Evolutionary conservation across 1,139 yeast genomes (phyloP).

Genomic region (Sugiyamaella japonica): DNA sequence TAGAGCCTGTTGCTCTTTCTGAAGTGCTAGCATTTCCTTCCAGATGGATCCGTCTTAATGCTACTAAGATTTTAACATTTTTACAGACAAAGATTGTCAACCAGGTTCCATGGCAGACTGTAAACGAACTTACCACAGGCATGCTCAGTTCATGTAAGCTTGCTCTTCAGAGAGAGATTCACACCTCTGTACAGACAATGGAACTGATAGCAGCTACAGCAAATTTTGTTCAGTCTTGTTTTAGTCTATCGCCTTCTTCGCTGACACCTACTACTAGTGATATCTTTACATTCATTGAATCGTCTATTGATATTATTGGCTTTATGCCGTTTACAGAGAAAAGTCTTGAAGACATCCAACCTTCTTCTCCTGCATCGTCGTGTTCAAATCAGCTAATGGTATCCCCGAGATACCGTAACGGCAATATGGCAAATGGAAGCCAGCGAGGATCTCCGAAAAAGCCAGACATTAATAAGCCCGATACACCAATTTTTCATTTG

Average conservation of each 20-base stretch:
- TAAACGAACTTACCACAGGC: conserved; percentile 19
- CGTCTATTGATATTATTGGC: conserved; percentile 25
- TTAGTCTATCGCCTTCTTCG: not conserved
- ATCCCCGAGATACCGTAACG: conserved; percentile 11
- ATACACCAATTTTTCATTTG: conserved; percentile 18
- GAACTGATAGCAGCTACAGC: conserved; percentile 28
- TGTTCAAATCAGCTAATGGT: conserved; percentile 3
- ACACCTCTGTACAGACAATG: conserved; percentile 29
- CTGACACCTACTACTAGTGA: not conserved
- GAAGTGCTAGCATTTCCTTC: conserved; percentile 26
- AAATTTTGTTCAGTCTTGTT: conserved; percentile 21
- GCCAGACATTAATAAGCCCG: not conserved
- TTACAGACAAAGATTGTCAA: conserved; percentile 17
- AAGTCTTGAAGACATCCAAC: conserved; percentile 2
- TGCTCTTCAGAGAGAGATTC: conserved; percentile 28
- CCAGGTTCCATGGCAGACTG: conserved; percentile 17
- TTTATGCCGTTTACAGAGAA: conserved; percentile 24
- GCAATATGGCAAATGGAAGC: not conserved
- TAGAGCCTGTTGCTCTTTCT: conserved; percentile 18
- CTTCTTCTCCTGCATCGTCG: not conserved
- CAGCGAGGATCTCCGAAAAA: conserved; percentile 11
- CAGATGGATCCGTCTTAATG: conserved; percentile 25
- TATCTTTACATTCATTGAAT: conserved; percentile 18
- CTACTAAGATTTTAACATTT: conserved; percentile 17
- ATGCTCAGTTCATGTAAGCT: conserved; percentile 21